phyloP scores from a whole-genome alignment of 257 asterid genomes.

The Solanum ahanhuiri region DNA sequence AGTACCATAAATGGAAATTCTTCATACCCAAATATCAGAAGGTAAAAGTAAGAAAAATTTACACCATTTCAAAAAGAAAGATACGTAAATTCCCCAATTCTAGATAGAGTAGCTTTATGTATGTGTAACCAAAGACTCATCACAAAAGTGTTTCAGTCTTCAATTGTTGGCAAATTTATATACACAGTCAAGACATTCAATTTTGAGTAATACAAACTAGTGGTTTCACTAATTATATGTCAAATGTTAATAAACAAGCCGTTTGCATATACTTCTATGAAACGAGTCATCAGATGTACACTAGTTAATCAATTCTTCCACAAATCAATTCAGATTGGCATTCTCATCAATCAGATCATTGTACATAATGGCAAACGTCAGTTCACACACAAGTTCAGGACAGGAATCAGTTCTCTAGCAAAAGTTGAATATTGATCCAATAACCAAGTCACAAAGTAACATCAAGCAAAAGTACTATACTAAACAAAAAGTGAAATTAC shows the following conservation, averaged over 20 bases:
- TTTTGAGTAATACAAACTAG: neutral
- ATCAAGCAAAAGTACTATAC: neutral
- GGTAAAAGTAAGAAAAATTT: neutral
- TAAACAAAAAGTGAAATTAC: neutral
- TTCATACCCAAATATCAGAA: neutral
- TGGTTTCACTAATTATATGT: neutral
- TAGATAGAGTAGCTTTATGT: neutral
- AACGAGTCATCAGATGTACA: neutral
- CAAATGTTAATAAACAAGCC: neutral
- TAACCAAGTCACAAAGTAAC: neutral
- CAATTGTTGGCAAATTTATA: neutral
- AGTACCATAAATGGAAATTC: neutral
- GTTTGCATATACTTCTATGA: neutral
- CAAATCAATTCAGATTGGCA: neutral
- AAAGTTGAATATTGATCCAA: neutral
- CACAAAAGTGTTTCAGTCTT: neutral
- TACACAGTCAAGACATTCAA: neutral
- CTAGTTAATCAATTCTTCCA: neutral
- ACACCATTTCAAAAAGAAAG: neutral
- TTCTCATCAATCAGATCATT: neutral
- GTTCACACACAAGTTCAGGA: neutral
- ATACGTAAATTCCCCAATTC: neutral
- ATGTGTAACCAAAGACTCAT: neutral
- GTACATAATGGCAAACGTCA: neutral
- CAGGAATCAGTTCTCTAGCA: neutral